Conservation (phyloP, 2,329 filamentous ascomycete genomes). For the Sphaerulina vaccinii region DNA sequence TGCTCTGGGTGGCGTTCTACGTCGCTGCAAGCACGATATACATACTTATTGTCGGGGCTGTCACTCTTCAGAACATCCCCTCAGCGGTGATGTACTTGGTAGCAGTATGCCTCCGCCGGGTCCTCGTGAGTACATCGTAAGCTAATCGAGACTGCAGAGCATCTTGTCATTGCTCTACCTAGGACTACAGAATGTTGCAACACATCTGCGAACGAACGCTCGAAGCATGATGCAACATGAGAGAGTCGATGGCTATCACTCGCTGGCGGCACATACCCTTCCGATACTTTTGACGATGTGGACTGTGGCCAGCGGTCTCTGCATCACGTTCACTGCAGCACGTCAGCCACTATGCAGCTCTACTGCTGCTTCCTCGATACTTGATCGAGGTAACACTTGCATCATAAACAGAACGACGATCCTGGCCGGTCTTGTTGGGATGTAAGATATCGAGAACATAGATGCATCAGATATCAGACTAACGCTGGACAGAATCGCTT, state of each 20-base stretch:
- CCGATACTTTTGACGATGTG: slow-evolving; percentile 27
- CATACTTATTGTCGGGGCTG: slow-evolving; percentile 20
- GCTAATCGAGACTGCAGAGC: slow-evolving; percentile 19
- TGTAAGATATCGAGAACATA: slow-evolving; percentile 24
- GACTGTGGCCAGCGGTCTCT: slow-evolving; percentile 29
- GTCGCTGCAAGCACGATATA: slow-evolving; percentile 30
- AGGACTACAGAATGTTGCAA: slow-evolving; percentile 21
- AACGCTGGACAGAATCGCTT: slow-evolving; percentile 23
- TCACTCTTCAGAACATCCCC: slow-evolving; percentile 24
- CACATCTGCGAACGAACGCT: slow-evolving; percentile 16
- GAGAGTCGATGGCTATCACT: slow-evolving; percentile 19
- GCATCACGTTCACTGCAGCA: slow-evolving; percentile 29
- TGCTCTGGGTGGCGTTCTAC: slow-evolving; percentile 30
- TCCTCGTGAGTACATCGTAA: no score
- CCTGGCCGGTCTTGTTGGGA: slow-evolving; percentile 25
- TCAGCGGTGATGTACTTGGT: slow-evolving; percentile 26
- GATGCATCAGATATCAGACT: slow-evolving; percentile 1
- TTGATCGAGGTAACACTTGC: slow-evolving; percentile 27
- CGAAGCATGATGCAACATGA: slow-evolving; percentile 20
- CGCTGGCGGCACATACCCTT: slow-evolving; percentile 22
- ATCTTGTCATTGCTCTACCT: slow-evolving; percentile 26
- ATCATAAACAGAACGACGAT: slow-evolving; percentile 31
- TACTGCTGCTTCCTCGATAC: not conserved
- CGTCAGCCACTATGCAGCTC: slow-evolving; percentile 25
- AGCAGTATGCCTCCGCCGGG: slow-evolving; percentile 13